Percentiles rank a stretch among this genome's conserved stretches.
phyloP scores from a whole-genome alignment of 371 early-diverging fungal genomes.

The Enterospora canceri region DNA sequence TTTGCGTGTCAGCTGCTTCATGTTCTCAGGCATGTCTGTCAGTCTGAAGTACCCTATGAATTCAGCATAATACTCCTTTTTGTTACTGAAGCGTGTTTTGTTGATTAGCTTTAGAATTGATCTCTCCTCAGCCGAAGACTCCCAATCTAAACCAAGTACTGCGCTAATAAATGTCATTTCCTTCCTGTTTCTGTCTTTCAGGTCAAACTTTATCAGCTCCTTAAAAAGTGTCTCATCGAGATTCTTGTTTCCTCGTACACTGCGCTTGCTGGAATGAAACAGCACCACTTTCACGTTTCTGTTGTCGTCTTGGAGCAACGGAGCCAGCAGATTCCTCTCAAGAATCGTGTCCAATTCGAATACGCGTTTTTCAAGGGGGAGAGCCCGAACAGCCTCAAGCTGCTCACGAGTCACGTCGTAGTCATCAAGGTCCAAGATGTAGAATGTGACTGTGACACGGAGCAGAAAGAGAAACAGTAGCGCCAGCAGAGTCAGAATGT shows the following conservation, averaged over 20 bases:
- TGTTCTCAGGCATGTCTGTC: background rate
- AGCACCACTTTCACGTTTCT: background rate
- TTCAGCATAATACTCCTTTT: background rate
- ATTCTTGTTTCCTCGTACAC: background rate
- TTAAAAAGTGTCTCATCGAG: background rate
- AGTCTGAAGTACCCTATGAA: constrained; percentile 9
- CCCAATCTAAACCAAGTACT: constrained; percentile 8
- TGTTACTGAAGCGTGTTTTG: constrained; percentile 4
- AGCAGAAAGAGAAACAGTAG: background rate
- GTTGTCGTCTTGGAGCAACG: background rate
- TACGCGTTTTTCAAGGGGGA: background rate
- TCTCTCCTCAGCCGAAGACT: background rate
- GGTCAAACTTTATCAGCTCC: background rate
- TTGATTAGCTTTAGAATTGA: background rate
- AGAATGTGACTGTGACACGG: constrained; percentile 1
- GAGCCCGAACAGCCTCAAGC: background rate
- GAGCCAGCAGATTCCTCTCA: background rate
- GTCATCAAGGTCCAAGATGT: background rate
- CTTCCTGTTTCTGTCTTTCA: background rate
- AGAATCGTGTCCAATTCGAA: background rate
- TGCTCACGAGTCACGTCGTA: background rate
- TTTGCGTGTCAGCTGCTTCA: background rate
- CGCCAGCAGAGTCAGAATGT: background rate
- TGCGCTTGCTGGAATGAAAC: background rate
- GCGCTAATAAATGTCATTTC: background rate